Evolutionary conservation across 2,329 filamentous ascomycete genomes (phyloP).

Genomic region (Sarocladium strictum): DNA sequence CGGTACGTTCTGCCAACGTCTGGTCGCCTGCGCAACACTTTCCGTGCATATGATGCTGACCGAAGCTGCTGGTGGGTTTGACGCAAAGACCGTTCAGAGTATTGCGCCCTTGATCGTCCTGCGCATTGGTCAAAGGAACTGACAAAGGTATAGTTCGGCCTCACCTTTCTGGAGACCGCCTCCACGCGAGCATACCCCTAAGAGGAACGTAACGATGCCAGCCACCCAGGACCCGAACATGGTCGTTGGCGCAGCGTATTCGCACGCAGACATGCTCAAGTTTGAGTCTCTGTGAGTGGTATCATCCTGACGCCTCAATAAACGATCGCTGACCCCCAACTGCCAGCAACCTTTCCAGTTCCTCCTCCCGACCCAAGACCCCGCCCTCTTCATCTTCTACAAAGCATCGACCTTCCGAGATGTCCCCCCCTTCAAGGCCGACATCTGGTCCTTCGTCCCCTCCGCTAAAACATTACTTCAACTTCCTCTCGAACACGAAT

Average conservation of each 20-base stretch:
- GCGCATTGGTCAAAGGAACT: conserved; percentile 12
- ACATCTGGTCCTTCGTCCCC: conserved; percentile 52
- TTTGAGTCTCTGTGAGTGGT: conserved; percentile 67
- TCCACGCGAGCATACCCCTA: conserved; percentile 45
- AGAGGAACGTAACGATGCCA: conserved; percentile 37
- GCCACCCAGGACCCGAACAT: conserved; percentile 56
- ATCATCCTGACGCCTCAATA: neutral
- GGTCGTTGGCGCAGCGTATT: conserved; percentile 91
- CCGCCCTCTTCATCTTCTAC: conserved; percentile 58
- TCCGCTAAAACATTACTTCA: conserved; percentile 69
- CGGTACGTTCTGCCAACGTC: conserved; percentile 53
- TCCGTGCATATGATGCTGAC: conserved; percentile 17
- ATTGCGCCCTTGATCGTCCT: conserved; percentile 28
- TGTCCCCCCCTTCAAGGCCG: conserved; percentile 49
- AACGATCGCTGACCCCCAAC: conserved; percentile 12
- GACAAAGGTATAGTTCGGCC: conserved; percentile 52
- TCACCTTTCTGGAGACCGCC: conserved; percentile 83
- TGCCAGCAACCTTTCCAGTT: conserved; percentile 51
- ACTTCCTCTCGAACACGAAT: conserved; percentile 74
- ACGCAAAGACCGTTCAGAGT: conserved; percentile 57
- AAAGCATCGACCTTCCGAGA: conserved; percentile 44
- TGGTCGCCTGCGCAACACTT: conserved; percentile 5
- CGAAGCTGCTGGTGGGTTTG: conserved; percentile 15
- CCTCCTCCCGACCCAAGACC: conserved; percentile 64
- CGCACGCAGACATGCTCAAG: conserved; percentile 90